phyloP scores from a whole-genome alignment of 257 asterid genomes.

The Lithospermum erythrorhizon region DNA sequence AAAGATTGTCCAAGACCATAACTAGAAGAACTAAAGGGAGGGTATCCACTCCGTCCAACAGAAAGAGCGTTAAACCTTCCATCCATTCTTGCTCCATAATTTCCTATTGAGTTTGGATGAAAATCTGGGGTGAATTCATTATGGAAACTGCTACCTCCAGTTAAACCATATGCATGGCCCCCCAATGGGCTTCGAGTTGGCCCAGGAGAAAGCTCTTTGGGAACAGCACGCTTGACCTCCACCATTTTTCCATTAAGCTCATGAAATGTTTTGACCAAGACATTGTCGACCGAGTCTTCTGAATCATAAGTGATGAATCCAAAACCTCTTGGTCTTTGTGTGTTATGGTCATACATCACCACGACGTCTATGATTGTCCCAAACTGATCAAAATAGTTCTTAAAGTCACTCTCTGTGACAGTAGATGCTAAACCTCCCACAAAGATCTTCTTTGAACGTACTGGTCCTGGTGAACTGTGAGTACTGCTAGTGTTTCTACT shows the following conservation, averaged over 20 bases:
- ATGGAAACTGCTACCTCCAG: conserved; percentile 33
- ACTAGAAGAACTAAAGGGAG: conserved; percentile 37
- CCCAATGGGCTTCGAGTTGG: conserved; percentile 40
- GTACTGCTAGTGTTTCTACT: conserved; percentile 32
- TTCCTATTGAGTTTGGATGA: conserved; percentile 29
- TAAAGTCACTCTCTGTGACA: conserved; percentile 69
- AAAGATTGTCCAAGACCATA: conserved; percentile 33
- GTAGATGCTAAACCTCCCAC: conserved; percentile 87
- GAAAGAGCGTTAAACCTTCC: conserved; percentile 48
- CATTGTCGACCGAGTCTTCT: conserved; percentile 71
- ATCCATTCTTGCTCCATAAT: conserved; percentile 41
- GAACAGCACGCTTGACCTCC: conserved; percentile 76
- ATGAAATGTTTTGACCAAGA: conserved; percentile 55
- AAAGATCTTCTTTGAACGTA: conserved; percentile 65
- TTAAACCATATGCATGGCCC: conserved; percentile 37
- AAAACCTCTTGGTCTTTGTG: conserved; percentile 91
- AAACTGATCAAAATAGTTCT: conserved; percentile 68
- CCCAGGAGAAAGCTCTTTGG: conserved; percentile 68
- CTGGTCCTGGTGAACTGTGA: conserved; percentile 61
- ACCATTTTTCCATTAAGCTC: conserved; percentile 82
- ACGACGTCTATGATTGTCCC: conserved; percentile 73
- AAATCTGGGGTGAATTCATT: conserved; percentile 42
- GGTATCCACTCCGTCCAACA: conserved; percentile 48
- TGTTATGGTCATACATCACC: conserved; percentile 86
- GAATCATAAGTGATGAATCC: conserved; percentile 73